Conservation (phyloP, 1,139 yeast species). For the Candida pseudoviswanathii region DNA sequence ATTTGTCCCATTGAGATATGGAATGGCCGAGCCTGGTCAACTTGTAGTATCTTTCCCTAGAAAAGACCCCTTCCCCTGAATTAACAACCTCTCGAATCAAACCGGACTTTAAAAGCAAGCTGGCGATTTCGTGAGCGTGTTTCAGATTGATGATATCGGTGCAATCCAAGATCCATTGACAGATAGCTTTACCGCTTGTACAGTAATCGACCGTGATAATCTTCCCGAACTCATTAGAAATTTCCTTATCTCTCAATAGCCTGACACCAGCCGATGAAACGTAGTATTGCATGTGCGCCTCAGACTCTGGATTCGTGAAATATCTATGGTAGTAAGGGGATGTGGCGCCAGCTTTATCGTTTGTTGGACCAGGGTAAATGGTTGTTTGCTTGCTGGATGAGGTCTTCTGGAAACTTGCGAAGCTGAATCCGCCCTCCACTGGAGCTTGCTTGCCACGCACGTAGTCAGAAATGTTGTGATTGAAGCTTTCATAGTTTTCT, state of each 20-base stretch:
- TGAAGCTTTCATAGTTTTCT: not conserved
- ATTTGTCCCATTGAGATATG: conserved; percentile 15
- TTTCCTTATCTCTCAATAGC: conserved; percentile 45
- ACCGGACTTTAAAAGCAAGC: conserved; percentile 52
- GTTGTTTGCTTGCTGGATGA: not conserved
- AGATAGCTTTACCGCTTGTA: conserved; percentile 73
- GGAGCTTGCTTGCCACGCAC: not conserved
- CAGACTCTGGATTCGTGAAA: conserved; percentile 89
- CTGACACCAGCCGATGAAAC: conserved; percentile 70
- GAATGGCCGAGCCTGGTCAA: conserved; percentile 12
- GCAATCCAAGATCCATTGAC: conserved; percentile 91
- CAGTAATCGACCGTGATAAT: conserved; percentile 40
- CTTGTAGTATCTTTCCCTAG: conserved; percentile 9
- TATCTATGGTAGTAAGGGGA: conserved; percentile 71
- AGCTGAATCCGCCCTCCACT: conserved; percentile 6
- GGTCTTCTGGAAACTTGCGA: conserved; percentile 6
- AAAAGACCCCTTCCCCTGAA: not conserved
- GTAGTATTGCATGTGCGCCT: conserved; percentile 78
- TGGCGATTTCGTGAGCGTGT: conserved; percentile 66
- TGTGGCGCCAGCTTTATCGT: conserved; percentile 7
- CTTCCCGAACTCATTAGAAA: conserved; percentile 24
- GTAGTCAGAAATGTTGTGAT: not conserved
- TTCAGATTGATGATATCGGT: conserved; percentile 62
- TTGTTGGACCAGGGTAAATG: conserved; percentile 11
- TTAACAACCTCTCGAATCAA: conserved; percentile 36